A percentile compares a stretch with the other conserved stretches of the same genome.
Conservation (phyloP, 495 filamentous ascomycete genomes). For the Penicillium manginii region DNA sequence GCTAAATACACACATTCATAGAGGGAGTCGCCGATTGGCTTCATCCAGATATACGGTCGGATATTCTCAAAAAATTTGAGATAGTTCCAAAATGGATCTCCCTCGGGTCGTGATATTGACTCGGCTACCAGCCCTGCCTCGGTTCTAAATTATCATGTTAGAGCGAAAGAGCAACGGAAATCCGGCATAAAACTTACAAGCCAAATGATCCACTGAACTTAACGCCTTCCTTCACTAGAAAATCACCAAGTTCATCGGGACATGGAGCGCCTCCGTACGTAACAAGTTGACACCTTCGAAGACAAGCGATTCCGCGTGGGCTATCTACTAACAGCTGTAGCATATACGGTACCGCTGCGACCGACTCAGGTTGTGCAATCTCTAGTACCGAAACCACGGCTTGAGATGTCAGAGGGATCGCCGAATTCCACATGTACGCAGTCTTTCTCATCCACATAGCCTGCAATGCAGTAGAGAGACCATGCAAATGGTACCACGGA, state of each 20-base stretch:
- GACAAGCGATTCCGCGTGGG: constrained; percentile 45
- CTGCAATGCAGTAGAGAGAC: constrained; percentile 49
- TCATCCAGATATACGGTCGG: constrained; percentile 52
- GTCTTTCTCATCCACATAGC: constrained; percentile 57
- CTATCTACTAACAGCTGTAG: constrained; percentile 57
- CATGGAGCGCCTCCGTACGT: constrained; percentile 56
- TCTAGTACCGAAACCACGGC: constrained; percentile 51
- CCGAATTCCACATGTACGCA: constrained; percentile 53
- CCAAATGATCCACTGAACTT: constrained; percentile 56
- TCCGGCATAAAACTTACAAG: constrained; percentile 39
- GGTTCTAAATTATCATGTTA: constrained; percentile 42
- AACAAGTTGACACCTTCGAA: constrained; percentile 51
- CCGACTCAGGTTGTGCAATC: constrained; percentile 49
- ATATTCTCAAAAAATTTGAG: constrained; percentile 52
- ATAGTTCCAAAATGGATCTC: constrained; percentile 59
- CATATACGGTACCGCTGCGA: constrained; percentile 61
- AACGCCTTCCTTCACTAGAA: constrained; percentile 51
- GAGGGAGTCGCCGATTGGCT: constrained; percentile 45
- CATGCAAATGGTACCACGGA: constrained; percentile 60
- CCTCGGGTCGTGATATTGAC: constrained; percentile 50
- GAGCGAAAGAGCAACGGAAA: background rate
- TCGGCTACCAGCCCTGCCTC: constrained; percentile 57
- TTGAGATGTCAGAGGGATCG: constrained; percentile 57
- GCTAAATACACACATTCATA: constrained; percentile 58
- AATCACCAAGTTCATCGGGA: constrained; percentile 62